Percentiles rank a stretch among this genome's conserved stretches.
phyloP scores from a whole-genome alignment of 2,329 filamentous ascomycete genomes.

The Macrophomina tecta region DNA sequence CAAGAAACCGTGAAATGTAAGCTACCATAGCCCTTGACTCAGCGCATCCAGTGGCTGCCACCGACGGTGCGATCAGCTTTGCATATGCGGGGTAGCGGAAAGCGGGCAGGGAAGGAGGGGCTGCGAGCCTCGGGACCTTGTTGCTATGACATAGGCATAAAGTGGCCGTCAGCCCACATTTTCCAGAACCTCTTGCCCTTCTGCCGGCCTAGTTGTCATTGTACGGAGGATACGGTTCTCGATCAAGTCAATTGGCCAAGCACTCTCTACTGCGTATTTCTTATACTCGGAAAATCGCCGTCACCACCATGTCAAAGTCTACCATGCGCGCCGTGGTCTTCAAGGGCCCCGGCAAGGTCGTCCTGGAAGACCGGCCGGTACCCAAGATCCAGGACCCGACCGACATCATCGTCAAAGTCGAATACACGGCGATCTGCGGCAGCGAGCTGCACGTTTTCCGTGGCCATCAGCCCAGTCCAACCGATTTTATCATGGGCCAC shows the following conservation, averaged over 20 bases:
- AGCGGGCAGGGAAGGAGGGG: slow-evolving; percentile 17
- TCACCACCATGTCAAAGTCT: slow-evolving; percentile 39
- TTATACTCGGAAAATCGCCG: not conserved
- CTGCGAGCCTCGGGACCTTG: slow-evolving; percentile 12
- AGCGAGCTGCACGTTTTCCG: slow-evolving; percentile 88
- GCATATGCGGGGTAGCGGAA: slow-evolving; percentile 27
- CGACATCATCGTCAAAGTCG: slow-evolving; percentile 84
- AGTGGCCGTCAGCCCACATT: slow-evolving; percentile 16
- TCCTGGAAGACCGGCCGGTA: slow-evolving; percentile 78
- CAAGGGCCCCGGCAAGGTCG: slow-evolving; percentile 76
- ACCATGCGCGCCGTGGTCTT: slow-evolving; percentile 90
- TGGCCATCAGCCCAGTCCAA: slow-evolving; percentile 73
- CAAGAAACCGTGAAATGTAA: not conserved
- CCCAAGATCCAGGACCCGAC: slow-evolving; percentile 73
- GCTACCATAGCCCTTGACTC: not conserved
- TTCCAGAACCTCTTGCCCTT: not conserved
- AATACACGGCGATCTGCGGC: slow-evolving; percentile 84
- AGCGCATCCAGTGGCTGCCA: not conserved
- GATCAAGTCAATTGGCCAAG: not conserved
- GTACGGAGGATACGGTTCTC: not conserved
- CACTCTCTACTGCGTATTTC: not conserved
- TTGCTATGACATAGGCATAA: slow-evolving; percentile 16
- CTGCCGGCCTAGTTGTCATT: not conserved
- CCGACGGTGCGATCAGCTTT: slow-evolving; percentile 10
- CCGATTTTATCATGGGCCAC: slow-evolving; percentile 76